Evolutionary conservation across 352 stramenopile species (phyloP).

Genomic region (Globisporangium uncinulatum): DNA sequence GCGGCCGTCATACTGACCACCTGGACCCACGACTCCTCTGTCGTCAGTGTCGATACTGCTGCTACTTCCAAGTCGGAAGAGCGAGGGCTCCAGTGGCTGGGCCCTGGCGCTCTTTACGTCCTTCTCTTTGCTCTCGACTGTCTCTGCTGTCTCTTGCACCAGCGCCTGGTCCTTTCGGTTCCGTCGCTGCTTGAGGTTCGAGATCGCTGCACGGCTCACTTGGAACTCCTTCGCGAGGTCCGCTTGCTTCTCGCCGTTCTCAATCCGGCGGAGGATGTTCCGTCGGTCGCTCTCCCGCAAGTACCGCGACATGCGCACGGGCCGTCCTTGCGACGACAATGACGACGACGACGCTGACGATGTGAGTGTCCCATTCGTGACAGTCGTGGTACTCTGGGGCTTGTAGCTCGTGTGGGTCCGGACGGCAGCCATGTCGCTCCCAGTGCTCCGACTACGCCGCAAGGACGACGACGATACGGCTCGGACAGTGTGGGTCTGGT

Average conservation of each 20-base stretch:
- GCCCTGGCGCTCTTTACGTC: no score
- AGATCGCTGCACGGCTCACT: constrained; percentile 59
- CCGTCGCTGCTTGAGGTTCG: constrained; percentile 57
- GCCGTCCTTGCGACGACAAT: not conserved
- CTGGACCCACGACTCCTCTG: not conserved
- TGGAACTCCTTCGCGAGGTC: constrained; percentile 62
- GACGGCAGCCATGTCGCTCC: not conserved
- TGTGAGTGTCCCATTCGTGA: not conserved
- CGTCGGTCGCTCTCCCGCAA: constrained; percentile 16
- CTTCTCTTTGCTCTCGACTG: not conserved
- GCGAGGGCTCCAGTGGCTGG: no score
- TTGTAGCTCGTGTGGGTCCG: constrained; percentile 7
- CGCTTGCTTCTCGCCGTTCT: constrained; percentile 53
- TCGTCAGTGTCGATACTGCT: not conserved
- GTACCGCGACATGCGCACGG: constrained; percentile 9
- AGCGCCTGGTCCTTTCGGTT: constrained; percentile 38
- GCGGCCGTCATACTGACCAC: no score
- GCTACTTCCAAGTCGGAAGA: not conserved
- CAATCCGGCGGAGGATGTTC: constrained; percentile 47
- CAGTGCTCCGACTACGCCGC: not conserved
- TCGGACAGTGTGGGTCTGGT: not conserved
- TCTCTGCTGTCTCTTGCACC: constrained; percentile 26
- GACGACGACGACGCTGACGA: not conserved
- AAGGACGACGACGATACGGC: not conserved
- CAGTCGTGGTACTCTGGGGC: not conserved